Percentiles rank a stretch among this genome's conserved stretches.
Evolutionary conservation across 2,329 filamentous ascomycete species (phyloP).

Genomic region (Penicillium fuscoglaucum): DNA sequence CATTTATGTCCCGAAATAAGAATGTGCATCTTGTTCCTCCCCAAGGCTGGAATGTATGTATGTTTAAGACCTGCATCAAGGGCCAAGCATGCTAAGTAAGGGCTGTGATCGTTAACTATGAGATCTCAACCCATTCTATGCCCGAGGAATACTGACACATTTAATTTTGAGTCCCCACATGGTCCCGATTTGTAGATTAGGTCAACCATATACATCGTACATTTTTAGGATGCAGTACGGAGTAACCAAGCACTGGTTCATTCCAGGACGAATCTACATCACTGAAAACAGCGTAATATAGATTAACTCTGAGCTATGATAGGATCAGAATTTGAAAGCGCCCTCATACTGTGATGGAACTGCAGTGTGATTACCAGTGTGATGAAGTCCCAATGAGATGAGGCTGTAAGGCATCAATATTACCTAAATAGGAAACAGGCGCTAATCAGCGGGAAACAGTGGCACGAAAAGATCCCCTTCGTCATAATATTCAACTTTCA

Average conservation of each 20-base stretch:
- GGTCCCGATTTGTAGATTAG: not conserved
- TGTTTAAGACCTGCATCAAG: slow-evolving; percentile 14
- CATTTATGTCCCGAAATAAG: not conserved
- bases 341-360: not conserved
- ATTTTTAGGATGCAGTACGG: not conserved
- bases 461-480: not conserved
- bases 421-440: not conserved
- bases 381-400: not conserved
- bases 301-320: not conserved
- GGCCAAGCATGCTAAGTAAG: slow-evolving; percentile 10
- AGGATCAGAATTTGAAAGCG: not conserved
- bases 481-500: not conserved
- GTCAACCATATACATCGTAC: not conserved
- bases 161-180: not conserved
- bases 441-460: not conserved
- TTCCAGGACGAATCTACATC: not conserved
- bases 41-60: slow-evolving; percentile 11
- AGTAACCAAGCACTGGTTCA: not conserved
- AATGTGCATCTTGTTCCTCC: not conserved
- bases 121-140: not conserved
- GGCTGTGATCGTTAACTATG: not conserved
- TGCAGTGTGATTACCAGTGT: not conserved
- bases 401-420: slow-evolving; percentile 4
- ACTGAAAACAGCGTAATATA: not conserved
- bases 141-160: not conserved